Evolutionary conservation across 2,329 filamentous ascomycete species (phyloP), one percentile per base, ranked within the genome.

Genomic region (Chaetothyriales sp.): DNA sequence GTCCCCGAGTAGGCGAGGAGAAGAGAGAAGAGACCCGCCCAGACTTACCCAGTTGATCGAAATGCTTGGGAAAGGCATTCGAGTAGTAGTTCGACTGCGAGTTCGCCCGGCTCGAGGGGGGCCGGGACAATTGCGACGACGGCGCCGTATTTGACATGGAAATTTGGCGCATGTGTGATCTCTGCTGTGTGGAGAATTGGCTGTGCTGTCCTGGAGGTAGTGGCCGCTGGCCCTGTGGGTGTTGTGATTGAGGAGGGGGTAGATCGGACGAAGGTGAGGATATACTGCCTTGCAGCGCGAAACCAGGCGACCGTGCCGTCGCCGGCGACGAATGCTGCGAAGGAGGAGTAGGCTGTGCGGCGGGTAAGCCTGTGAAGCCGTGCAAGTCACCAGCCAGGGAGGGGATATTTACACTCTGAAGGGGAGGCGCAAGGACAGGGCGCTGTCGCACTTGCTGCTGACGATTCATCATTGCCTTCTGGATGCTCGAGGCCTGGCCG

Each of bases 11-110:
- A 57, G 63, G 47, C 48, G 69, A 61, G 65, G 65, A 62, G 59
- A 62, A 55, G 59, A 68, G 62, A 73, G 74, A 76, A n/a, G n/a
- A n/a, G n/a, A n/a, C n/a, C n/a, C n/a, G n/a, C n/a, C n/a, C 68
- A 64, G 76, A 75, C 88, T 85, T 87, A 84, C 90, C 90, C 68
- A 96, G 80, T 74, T 95, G 87, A 68, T 93, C 86, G 69, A 93
- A 89, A 67, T 95, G 90, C 66, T 85, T 92, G 64, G 93, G 87
- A 70, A 94, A 95, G 18, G 32, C 32, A 39, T 39, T 39, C 32
- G 32, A 39, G 32, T 39, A 39, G 45, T 48, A 43, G 39, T 51
- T 44, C 46, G 50, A 28, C 39, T 51, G 58, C 45, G 64, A 52
- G 26, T 63, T 59, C 9, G 63, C 57, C 51, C 70, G 61, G 32